phyloP scores from a whole-genome alignment of 768 basidiomycete species.

The Termitomyces sp. region DNA sequence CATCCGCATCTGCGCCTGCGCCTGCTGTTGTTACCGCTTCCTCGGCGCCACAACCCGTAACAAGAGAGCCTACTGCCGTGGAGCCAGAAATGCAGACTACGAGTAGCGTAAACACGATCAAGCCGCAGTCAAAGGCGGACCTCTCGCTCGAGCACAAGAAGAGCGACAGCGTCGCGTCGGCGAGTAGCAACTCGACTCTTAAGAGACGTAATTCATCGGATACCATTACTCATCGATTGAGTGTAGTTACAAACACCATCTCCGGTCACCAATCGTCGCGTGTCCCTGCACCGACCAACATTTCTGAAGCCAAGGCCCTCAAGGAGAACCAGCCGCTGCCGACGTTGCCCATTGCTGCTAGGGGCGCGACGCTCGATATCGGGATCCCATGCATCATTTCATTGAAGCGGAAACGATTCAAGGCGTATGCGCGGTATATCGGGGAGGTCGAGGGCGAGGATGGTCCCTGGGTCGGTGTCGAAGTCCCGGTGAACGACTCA shows the following conservation, averaged over 20 bases:
- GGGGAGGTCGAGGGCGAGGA: slow-evolving; percentile 78
- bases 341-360: slow-evolving; percentile 22
- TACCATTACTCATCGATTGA: slow-evolving; percentile 34
- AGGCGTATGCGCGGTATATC: slow-evolving; percentile 84
- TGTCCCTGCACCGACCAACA: neutral
- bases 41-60: neutral
- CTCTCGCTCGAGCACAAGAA: slow-evolving; percentile 37
- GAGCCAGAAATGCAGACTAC: slow-evolving; percentile 15
- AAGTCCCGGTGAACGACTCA: slow-evolving; percentile 60
- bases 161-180: slow-evolving; percentile 38
- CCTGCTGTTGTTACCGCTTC: neutral
- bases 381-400: slow-evolving; percentile 91
- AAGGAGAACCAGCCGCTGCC: slow-evolving; percentile 16
- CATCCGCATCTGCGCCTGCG: neutral
- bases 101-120: slow-evolving; percentile 19
- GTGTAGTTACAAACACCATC: slow-evolving; percentile 7
- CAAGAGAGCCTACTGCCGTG: slow-evolving; percentile 5
- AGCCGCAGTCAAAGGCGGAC: slow-evolving; percentile 17
- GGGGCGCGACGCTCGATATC: slow-evolving; percentile 73
- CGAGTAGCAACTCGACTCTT: slow-evolving; percentile 35
- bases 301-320: slow-evolving; percentile 13
- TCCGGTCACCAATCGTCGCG: neutral
- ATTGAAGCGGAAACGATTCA: slow-evolving; percentile 77
- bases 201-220: slow-evolving; percentile 39
- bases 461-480: slow-evolving; percentile 90